Conservation (phyloP, 1,284 basidiomycete species). For the Thelephora terrestris region DNA sequence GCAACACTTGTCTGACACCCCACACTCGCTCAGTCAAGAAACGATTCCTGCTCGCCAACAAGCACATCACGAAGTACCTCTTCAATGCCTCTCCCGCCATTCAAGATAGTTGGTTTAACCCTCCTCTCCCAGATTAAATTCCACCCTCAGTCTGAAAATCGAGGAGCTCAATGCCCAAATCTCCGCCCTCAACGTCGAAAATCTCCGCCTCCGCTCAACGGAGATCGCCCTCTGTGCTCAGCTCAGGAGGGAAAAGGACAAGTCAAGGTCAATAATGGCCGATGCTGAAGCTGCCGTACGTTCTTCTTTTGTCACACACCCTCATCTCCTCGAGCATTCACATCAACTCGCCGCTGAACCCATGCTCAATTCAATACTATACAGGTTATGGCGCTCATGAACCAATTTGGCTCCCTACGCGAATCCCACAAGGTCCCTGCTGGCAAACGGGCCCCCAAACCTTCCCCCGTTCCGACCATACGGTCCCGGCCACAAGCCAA, state of each 20-base stretch:
- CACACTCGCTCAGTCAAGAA: conserved; percentile 58
- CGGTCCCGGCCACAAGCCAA: conserved; percentile 30
- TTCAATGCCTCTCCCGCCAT: not conserved
- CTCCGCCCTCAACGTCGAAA: conserved; percentile 68
- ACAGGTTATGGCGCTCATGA: conserved; percentile 30
- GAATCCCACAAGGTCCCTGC: conserved; percentile 42
- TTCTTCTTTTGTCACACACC: conserved; percentile 8
- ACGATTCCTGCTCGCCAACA: conserved; percentile 81
- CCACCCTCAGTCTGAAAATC: conserved; percentile 68
- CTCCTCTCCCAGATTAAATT: conserved; percentile 53
- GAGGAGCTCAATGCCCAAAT: conserved; percentile 77
- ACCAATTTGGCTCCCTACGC: conserved; percentile 55
- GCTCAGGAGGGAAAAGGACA: conserved; percentile 69
- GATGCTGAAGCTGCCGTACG: conserved; percentile 68
- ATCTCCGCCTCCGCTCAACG: conserved; percentile 66
- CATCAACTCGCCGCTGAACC: not conserved
- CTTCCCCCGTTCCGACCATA: conserved; percentile 39
- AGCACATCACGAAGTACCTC: conserved; percentile 76
- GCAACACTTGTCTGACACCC: conserved; percentile 9
- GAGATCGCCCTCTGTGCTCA: conserved; percentile 66
- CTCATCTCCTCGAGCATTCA: not conserved
- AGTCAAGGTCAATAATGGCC: conserved; percentile 55
- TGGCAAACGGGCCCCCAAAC: conserved; percentile 23
- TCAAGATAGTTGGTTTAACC: conserved; percentile 3
- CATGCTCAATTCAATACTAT: not conserved